Percentiles rank a stretch among this genome's conserved stretches.
These are phyloP conservation scores for Monosporozyma servazzii DNA, from an alignment of 805 yeast species.

Conservation along the genomic window DNA sequence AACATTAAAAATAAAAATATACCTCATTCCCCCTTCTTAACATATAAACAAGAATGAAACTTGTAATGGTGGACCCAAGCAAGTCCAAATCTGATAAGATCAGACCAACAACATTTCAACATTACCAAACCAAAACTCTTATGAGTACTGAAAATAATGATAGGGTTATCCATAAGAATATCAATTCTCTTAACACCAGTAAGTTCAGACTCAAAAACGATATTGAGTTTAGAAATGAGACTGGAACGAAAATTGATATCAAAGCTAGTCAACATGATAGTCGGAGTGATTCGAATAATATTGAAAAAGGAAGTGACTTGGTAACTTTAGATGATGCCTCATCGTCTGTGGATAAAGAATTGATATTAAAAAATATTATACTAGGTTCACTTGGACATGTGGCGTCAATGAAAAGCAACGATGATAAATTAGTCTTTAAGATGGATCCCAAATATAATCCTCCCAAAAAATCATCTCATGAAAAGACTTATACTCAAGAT, in stretches of 20 bases:
- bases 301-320: not conserved
- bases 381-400: not conserved
- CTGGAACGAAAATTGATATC: not conserved
- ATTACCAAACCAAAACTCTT: conserved; percentile 1
- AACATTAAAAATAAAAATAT: not conserved
- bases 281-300: not conserved
- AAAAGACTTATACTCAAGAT: not conserved
- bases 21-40: not conserved
- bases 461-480: not conserved
- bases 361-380: not conserved
- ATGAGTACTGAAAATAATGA: not conserved
- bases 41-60: conserved; percentile 4
- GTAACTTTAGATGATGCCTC: not conserved
- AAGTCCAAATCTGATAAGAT: conserved; percentile 7
- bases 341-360: not conserved
- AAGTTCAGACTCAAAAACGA: not conserved
- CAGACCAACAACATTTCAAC: conserved; percentile 9
- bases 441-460: not conserved
- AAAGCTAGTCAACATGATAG: not conserved
- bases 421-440: not conserved
- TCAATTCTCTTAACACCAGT: not conserved
- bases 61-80: conserved; percentile 12
- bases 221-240: not conserved
- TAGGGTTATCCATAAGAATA: not conserved
- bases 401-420: not conserved